Evolutionary conservation across 352 stramenopile species (phyloP).

Genomic region (Pythium chondricola): DNA sequence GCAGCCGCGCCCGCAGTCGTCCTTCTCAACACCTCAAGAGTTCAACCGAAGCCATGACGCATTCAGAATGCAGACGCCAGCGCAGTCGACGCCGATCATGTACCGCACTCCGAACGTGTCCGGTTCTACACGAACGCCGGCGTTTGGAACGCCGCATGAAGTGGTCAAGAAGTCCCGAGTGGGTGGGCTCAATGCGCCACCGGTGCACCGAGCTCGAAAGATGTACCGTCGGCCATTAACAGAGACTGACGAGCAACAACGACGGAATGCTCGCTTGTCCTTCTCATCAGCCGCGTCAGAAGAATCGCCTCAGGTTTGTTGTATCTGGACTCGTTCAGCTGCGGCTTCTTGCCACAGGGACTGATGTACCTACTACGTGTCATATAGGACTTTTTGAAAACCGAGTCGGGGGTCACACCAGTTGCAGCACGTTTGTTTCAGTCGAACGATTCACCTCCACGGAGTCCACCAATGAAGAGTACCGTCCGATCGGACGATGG

Average conservation of each 20-base stretch:
- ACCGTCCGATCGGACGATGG: constrained; percentile 4
- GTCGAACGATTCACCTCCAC: constrained; percentile 10
- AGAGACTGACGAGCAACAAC: constrained; percentile 51
- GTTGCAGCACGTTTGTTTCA: constrained; percentile 14
- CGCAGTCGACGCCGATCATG: not conserved
- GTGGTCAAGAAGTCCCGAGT: constrained; percentile 55
- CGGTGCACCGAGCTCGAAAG: constrained; percentile 34
- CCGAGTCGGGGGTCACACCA: constrained; percentile 4
- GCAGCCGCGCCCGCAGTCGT: constrained; percentile 1
- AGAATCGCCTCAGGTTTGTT: constrained; percentile 52
- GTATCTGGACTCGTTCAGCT: no score
- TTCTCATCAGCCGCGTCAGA: constrained; percentile 54
- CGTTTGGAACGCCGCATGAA: constrained; percentile 19
- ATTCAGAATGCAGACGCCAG: not conserved
- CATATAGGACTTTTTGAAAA: constrained; percentile 19
- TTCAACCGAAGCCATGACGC: not conserved
- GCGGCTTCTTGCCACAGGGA: no score
- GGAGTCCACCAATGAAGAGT: constrained; percentile 13
- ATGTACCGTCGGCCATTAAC: constrained; percentile 38
- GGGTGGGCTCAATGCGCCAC: constrained; percentile 23
- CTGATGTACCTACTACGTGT: not conserved
- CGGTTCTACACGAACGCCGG: constrained; percentile 1
- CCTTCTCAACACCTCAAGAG: constrained; percentile 5
- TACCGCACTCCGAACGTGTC: constrained; percentile 13
- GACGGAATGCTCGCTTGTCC: constrained; percentile 41